These are phyloP conservation scores for Phellinidium pouzarii DNA, from an alignment of 1,284 basidiomycete genomes.

Conservation along the genomic window DNA sequence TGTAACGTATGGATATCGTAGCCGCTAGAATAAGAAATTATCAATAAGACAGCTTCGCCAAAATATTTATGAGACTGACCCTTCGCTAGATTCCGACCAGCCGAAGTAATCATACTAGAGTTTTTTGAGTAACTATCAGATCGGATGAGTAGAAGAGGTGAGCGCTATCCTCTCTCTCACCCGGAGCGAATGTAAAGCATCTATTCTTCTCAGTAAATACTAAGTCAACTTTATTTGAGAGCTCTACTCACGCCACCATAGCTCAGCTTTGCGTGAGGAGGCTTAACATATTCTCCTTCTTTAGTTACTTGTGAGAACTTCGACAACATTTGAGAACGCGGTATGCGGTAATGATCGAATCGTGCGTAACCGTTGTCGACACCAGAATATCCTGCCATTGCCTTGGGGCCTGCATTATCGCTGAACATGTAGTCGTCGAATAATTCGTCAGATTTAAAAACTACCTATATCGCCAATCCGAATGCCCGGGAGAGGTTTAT, in stretches of 20 bases:
- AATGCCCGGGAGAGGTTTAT: slow-evolving; percentile 57
- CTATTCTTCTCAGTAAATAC: slow-evolving; percentile 28
- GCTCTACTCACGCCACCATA: slow-evolving; percentile 61
- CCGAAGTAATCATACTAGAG: slow-evolving; percentile 50
- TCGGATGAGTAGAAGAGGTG: background rate
- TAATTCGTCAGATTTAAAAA: too few relatives aligned
- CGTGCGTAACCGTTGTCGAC: slow-evolving; percentile 69
- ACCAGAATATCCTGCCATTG: slow-evolving; percentile 44
- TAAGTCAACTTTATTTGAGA: slow-evolving; percentile 2
- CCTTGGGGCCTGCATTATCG: slow-evolving; percentile 50
- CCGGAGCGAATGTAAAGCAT: slow-evolving; percentile 66
- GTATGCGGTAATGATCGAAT: slow-evolving; percentile 68
- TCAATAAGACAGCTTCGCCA: background rate
- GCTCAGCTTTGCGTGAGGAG: slow-evolving; percentile 67
- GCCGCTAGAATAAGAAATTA: slow-evolving; percentile 36
- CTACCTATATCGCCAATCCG: slow-evolving; percentile 70
- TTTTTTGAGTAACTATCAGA: background rate
- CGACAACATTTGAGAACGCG: slow-evolving; percentile 69
- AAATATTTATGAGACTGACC: slow-evolving; percentile 28
- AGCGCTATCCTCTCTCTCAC: slow-evolving; percentile 28
- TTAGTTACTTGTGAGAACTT: slow-evolving; percentile 68
- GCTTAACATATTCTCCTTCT: slow-evolving; percentile 60
- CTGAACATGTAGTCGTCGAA: background rate
- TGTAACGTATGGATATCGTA: slow-evolving; percentile 70
- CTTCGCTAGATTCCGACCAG: slow-evolving; percentile 56